Conservation (phyloP, 768 basidiomycete genomes). For the Boletus bicolor region DNA sequence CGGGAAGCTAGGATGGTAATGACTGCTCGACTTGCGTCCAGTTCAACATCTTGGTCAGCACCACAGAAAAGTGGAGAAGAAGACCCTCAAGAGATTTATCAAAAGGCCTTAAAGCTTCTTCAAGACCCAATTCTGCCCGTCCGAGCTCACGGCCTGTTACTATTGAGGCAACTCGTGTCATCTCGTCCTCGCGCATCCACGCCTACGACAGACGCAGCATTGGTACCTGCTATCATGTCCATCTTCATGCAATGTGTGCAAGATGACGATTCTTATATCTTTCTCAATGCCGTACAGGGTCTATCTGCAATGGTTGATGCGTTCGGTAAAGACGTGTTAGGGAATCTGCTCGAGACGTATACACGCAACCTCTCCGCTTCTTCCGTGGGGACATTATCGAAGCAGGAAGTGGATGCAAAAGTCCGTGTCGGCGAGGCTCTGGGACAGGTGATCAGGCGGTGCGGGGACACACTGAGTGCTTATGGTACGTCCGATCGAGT, state of each 20-base stretch:
- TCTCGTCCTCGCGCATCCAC: slow-evolving; percentile 19
- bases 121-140: slow-evolving; percentile 93
- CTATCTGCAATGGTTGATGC: slow-evolving; percentile 80
- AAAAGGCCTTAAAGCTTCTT: slow-evolving; percentile 80
- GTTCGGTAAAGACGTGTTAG: slow-evolving; percentile 63
- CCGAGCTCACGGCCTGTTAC: slow-evolving; percentile 84
- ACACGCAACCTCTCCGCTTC: slow-evolving; percentile 48
- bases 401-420: slow-evolving; percentile 68
- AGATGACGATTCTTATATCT: slow-evolving; percentile 95
- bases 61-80: slow-evolving; percentile 19
- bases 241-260: slow-evolving; percentile 83
- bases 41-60: slow-evolving; percentile 36
- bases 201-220: slow-evolving; percentile 48
- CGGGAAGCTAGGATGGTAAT: slow-evolving; percentile 83
- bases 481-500: slow-evolving; percentile 52
- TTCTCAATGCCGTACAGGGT: slow-evolving; percentile 88
- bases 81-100: slow-evolving; percentile 64
- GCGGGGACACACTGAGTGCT: slow-evolving; percentile 62
- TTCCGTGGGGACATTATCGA: slow-evolving; percentile 36
- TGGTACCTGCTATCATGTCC: slow-evolving; percentile 80
- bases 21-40: slow-evolving; percentile 71
- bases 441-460: slow-evolving; percentile 67
- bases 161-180: slow-evolving; percentile 75
- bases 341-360: slow-evolving; percentile 66
- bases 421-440: slow-evolving; percentile 85